Evolutionary conservation across 495 filamentous ascomycete genomes (phyloP).

Genomic region (Penicillium alfredii): DNA sequence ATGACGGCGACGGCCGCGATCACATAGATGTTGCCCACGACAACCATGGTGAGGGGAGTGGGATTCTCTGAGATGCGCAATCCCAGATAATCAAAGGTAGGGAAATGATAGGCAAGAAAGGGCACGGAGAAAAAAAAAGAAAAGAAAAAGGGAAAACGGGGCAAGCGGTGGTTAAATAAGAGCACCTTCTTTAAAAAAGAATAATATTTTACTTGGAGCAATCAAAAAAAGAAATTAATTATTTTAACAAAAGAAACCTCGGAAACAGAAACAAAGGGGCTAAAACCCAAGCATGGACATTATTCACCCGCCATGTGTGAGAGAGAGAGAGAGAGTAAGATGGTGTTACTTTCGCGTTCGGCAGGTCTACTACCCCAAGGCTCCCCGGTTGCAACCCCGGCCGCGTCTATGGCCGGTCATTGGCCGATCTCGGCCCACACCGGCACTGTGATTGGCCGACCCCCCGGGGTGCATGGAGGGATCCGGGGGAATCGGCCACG

Average conservation of each 20-base stretch:
- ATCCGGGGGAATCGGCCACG: slow-evolving; percentile 26
- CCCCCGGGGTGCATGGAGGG: slow-evolving; percentile 8
- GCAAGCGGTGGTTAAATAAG: slow-evolving; percentile 3
- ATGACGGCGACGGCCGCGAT: slow-evolving; percentile 72
- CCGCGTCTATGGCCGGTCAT: not conserved
- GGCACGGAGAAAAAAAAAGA: not conserved
- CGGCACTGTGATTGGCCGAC: slow-evolving; percentile 10
- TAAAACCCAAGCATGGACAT: too few relatives aligned
- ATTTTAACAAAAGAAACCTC: too few relatives aligned
- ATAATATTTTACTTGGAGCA: too few relatives aligned
- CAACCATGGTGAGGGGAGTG: slow-evolving; percentile 18
- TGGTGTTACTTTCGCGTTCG: too few relatives aligned
- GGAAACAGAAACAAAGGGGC: too few relatives aligned
- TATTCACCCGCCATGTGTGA: too few relatives aligned
- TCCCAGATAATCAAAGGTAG: slow-evolving; percentile 4
- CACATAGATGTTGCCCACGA: slow-evolving; percentile 63
- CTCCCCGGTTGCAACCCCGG: slow-evolving; percentile 16
- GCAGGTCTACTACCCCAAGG: too few relatives aligned
- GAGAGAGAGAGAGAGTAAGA: too few relatives aligned
- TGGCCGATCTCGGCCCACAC: slow-evolving; percentile 3
- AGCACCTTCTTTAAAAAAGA: slow-evolving; percentile 2
- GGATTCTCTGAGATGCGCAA: too few relatives aligned
- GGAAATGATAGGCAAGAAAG: too few relatives aligned
- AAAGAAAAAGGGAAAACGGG: not conserved
- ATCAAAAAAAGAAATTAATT: too few relatives aligned